A percentile compares a stretch with the other conserved stretches of the same genome.
Conservation (phyloP, 176 grass and related monocot species). For the Sorghum bicolor region Sorghum_bicolor_NCBIv3 NC_012875.2:45799001-45799500, state of each 20-base stretch:
- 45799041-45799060: slow-evolving; percentile 41
- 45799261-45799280: neutral
- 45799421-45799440: too few species aligned
- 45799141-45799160: slow-evolving; percentile 52
- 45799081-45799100: slow-evolving; percentile 19
- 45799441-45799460: neutral
- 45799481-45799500: neutral
- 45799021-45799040: neutral
- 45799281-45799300: neutral
- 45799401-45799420: neutral
- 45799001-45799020: neutral
- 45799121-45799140: slow-evolving; percentile 35
- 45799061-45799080: slow-evolving; percentile 17
- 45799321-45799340: neutral
- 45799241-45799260: neutral
- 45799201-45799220: neutral
- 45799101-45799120: slow-evolving; percentile 36
- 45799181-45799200: neutral
- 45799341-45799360: neutral
- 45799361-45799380: neutral
- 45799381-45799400: neutral
- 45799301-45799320: neutral
- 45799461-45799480: neutral
- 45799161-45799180: neutral
- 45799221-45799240: neutral